A percentile compares a stretch with the other conserved stretches of the same genome.
Evolutionary conservation across 768 basidiomycete species (phyloP).

Genomic region (Leccinum truebloodii): DNA sequence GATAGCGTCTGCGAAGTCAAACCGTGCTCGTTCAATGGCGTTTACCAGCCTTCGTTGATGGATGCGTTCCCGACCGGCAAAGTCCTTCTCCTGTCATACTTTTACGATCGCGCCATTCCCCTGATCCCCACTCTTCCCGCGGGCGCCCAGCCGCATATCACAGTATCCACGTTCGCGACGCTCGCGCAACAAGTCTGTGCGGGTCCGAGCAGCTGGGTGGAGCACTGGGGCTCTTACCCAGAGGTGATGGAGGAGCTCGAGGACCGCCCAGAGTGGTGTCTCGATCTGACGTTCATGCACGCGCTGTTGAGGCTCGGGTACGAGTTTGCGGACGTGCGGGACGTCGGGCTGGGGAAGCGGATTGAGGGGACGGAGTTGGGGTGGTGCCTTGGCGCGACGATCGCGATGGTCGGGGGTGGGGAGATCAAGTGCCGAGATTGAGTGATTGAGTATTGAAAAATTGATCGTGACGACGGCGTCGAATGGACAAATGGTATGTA

Average conservation of each 20-base stretch:
- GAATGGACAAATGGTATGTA: background rate
- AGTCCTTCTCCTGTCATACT: constrained; percentile 93
- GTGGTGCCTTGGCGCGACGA: constrained; percentile 87
- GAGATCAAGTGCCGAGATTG: constrained; percentile 54
- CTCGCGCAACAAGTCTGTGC: constrained; percentile 74
- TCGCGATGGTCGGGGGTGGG: constrained; percentile 68
- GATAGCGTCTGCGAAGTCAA: constrained; percentile 81
- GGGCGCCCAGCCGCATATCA: constrained; percentile 35
- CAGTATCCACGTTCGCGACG: constrained; percentile 57
- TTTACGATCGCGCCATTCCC: constrained; percentile 91
- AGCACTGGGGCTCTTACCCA: constrained; percentile 46
- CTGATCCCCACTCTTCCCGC: constrained; percentile 49
- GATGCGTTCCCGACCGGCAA: constrained; percentile 87
- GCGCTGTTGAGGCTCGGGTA: constrained; percentile 85
- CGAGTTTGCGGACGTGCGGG: constrained; percentile 72
- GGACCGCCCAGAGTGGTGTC: constrained; percentile 90
- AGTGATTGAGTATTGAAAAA: background rate
- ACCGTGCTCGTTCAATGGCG: constrained; percentile 96
- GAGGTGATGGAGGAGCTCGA: constrained; percentile 67
- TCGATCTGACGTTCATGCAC: constrained; percentile 96
- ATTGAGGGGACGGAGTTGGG: constrained; percentile 89
- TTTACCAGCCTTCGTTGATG: constrained; percentile 91
- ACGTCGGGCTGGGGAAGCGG: constrained; percentile 82
- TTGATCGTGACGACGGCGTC: background rate
- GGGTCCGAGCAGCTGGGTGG: constrained; percentile 61